Evolutionary conservation across 2,329 filamentous ascomycete species (phyloP).

Genomic region (Aspergillus awamori): DNA sequence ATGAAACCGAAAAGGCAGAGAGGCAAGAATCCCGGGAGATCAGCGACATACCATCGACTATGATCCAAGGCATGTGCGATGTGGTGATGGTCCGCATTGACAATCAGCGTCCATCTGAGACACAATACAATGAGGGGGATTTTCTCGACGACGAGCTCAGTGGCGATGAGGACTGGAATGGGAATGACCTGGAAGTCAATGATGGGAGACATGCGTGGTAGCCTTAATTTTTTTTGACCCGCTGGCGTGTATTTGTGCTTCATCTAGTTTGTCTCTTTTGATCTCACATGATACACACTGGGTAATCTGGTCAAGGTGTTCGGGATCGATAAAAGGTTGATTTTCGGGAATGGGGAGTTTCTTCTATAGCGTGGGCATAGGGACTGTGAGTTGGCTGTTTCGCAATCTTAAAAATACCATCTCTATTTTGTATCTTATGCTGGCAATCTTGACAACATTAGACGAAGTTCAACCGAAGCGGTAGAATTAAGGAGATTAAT

Average conservation of each 20-base stretch:
- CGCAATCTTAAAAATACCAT: background rate
- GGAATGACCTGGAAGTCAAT: constrained; percentile 42
- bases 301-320: constrained; percentile 2
- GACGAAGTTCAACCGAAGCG: too few species aligned
- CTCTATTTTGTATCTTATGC: too few species aligned
- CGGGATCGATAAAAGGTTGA: background rate
- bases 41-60: constrained; percentile 18
- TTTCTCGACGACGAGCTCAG: constrained; percentile 63
- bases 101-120: constrained; percentile 62
- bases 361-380: background rate
- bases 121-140: constrained; percentile 60
- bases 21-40: constrained; percentile 16
- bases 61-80: constrained; percentile 61
- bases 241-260: background rate
- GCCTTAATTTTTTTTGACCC: background rate
- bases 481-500: too few species aligned
- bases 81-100: constrained; percentile 63
- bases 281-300: background rate
- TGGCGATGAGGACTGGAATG: constrained; percentile 66
- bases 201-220: constrained; percentile 30
- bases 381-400: too few species aligned
- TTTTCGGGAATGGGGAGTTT: too few species aligned
- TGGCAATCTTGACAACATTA: too few species aligned
- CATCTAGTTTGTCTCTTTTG: background rate
- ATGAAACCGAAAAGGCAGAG: constrained; percentile 9